Conservation (phyloP, 352 stramenopile genomes). For the Thalassiosira exigua region DNA sequence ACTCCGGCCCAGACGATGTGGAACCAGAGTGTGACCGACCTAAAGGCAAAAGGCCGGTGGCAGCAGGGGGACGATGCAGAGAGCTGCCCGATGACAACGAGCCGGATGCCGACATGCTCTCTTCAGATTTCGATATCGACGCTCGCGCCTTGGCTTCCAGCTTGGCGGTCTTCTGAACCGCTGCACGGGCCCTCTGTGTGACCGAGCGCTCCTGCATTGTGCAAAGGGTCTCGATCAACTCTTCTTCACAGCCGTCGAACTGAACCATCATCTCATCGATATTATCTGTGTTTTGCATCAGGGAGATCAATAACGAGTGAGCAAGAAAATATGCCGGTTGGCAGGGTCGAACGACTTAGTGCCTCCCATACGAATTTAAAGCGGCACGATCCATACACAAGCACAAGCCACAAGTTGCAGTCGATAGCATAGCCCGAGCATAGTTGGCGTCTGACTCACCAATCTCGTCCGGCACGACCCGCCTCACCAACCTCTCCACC, state of each 20-base stretch:
- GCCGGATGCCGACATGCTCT: background rate
- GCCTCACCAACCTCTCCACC: slow-evolving; percentile 72
- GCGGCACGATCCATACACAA: no score
- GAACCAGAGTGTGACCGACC: background rate
- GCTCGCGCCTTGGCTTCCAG: slow-evolving; percentile 48
- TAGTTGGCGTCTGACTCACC: no score
- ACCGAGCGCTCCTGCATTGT: slow-evolving; percentile 80
- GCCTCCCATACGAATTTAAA: no score
- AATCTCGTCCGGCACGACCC: slow-evolving; percentile 78
- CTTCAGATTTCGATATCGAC: background rate
- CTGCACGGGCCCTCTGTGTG: slow-evolving; percentile 67
- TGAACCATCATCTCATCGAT: slow-evolving; percentile 85
- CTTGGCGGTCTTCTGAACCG: slow-evolving; percentile 70
- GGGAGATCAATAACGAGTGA: no score
- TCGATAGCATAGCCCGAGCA: no score
- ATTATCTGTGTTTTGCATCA: no score
- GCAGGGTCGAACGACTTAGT: no score
- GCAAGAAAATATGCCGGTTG: slow-evolving; percentile 2
- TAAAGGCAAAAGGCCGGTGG: no score
- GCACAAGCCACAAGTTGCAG: no score
- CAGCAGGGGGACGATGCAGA: no score
- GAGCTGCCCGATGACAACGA: background rate
- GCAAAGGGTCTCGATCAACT: slow-evolving; percentile 76
- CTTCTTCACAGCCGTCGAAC: slow-evolving; percentile 77
- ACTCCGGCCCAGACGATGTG: background rate